These are phyloP conservation scores for Aspergillus kassunensis DNA, from an alignment of 495 filamentous ascomycete genomes.

Conservation along the genomic window DNA sequence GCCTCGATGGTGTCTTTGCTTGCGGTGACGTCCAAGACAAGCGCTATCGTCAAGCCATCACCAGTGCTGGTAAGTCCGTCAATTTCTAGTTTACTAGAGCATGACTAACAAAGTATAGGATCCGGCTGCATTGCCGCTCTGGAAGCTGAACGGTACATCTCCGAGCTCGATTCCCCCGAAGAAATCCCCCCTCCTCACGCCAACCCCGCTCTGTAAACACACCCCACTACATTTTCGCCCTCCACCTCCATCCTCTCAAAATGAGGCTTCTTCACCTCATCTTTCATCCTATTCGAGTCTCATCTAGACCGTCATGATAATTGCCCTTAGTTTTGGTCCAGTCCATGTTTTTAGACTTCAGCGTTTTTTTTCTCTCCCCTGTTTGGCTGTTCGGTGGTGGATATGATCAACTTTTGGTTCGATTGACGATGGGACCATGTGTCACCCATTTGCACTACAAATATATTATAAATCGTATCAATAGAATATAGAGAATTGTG, in stretches of 20 bases:
- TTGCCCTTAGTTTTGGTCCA: no score
- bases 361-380: conserved; percentile 17
- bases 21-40: conserved; percentile 99
- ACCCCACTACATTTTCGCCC: background rate
- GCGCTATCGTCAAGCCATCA: conserved; percentile 95
- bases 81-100: background rate
- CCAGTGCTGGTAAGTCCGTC: conserved; percentile 77
- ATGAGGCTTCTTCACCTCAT: conserved; percentile 6
- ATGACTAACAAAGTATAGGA: conserved; percentile 46
- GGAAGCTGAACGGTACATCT: conserved; percentile 87
- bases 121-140: conserved; percentile 92
- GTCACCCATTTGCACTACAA: conserved; percentile 1
- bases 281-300: background rate
- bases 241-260: background rate
- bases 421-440: background rate
- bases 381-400: conserved; percentile 6
- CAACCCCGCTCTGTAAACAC: conserved; percentile 58
- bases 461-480: no score
- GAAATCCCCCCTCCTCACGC: conserved; percentile 31
- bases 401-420: conserved; percentile 3
- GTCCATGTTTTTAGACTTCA: conserved; percentile 22
- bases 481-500: conserved; percentile 16
- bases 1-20: conserved; percentile 88
- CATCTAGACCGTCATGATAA: conserved; percentile 8
- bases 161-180: conserved; percentile 62